phyloP scores from a whole-genome alignment of 2,329 filamentous ascomycete species.

The Coniochaeta sp. region DNA sequence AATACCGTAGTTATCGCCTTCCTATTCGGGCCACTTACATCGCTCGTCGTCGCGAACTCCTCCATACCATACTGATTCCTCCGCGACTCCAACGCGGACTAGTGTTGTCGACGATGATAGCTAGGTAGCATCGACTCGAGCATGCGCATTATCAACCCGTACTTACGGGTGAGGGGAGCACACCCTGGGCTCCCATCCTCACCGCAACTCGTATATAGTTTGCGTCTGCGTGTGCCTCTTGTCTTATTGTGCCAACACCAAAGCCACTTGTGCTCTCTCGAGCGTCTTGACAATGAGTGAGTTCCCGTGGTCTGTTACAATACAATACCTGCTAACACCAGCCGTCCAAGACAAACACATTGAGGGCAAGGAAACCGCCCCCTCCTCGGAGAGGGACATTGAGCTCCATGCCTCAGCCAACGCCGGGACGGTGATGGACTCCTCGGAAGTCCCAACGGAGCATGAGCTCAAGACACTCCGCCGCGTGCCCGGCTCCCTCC shows the following conservation, averaged over 20 bases:
- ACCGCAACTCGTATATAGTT: background rate
- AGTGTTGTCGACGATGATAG: no score
- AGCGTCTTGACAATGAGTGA: background rate
- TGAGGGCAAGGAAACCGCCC: background rate
- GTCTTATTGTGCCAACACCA: background rate
- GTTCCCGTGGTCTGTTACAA: background rate
- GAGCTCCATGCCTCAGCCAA: conserved; percentile 1
- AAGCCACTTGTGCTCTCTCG: background rate
- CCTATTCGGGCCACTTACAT: no score
- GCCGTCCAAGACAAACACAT: background rate
- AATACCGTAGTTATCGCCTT: no score
- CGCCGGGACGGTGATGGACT: conserved; percentile 7
- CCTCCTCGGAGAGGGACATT: background rate
- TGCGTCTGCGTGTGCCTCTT: background rate
- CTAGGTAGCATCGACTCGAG: no score
- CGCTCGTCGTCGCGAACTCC: no score
- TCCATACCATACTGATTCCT: no score
- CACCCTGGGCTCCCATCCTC: no score
- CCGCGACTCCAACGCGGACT: no score
- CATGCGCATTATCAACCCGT: no score
- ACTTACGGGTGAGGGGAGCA: no score
- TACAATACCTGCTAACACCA: background rate
- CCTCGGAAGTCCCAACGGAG: conserved; percentile 32
- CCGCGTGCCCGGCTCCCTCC: conserved; percentile 45
- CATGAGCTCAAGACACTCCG: conserved; percentile 43